Percentiles rank a stretch among this genome's conserved stretches.
phyloP scores from a whole-genome alignment of 1,284 basidiomycete species.

The Flammula alnicola region DNA sequence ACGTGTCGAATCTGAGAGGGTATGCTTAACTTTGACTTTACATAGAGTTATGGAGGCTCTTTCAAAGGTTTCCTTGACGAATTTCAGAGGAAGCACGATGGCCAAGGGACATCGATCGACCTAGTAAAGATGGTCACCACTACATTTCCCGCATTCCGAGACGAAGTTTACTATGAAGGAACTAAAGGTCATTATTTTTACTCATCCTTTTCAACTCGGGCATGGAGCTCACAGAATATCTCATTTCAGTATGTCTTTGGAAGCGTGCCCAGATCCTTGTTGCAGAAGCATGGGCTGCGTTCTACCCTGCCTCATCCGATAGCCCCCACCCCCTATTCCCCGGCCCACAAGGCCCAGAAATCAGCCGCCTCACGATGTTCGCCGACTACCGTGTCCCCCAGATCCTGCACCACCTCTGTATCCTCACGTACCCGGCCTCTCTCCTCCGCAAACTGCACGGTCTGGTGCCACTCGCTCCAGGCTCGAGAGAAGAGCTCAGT shows the following conservation, averaged over 20 bases:
- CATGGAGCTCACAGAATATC: background rate
- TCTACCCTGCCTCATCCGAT: conserved; percentile 57
- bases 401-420: conserved; percentile 77
- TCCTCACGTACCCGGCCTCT: conserved; percentile 67
- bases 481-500: conserved; percentile 70
- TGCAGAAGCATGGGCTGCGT: conserved; percentile 84
- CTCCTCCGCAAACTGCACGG: conserved; percentile 53
- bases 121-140: conserved; percentile 73
- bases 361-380: conserved; percentile 81
- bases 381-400: conserved; percentile 88
- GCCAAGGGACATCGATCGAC: conserved; percentile 67
- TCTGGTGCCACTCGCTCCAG: conserved; percentile 51
- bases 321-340: conserved; percentile 72
- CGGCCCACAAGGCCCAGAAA: conserved; percentile 52
- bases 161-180: conserved; percentile 63
- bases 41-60: conserved; percentile 72
- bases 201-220: background rate
- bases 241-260: conserved; percentile 71
- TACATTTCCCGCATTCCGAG: conserved; percentile 76
- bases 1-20: conserved; percentile 6
- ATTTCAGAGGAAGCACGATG: conserved; percentile 56
- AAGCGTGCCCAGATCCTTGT: conserved; percentile 86
- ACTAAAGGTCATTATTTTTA: conserved; percentile 49
- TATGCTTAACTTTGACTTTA: conserved; percentile 1
- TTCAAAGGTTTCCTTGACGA: conserved; percentile 67